These are phyloP conservation scores for Tulasnella calospora DNA, from an alignment of 768 basidiomycete genomes.

Conservation along the genomic window DNA sequence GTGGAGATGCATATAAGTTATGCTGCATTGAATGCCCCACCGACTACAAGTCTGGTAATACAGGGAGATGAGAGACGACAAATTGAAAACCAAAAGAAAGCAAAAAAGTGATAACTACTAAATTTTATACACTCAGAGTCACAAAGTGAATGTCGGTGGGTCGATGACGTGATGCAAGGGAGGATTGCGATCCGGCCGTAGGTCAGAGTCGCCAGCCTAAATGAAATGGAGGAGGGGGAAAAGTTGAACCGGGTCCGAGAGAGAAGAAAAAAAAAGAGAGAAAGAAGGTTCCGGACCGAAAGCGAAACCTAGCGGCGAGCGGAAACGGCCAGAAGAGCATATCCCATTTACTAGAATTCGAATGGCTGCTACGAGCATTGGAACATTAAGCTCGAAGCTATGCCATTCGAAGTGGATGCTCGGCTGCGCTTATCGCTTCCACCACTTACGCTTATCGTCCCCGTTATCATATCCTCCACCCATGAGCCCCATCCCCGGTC, in stretches of 20 bases:
- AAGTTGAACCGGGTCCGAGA: neutral
- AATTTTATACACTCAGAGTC: slow-evolving; percentile 2
- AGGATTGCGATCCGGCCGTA: neutral
- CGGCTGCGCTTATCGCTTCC: slow-evolving; percentile 19
- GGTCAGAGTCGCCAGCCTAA: neutral
- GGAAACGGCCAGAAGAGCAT: slow-evolving; percentile 4
- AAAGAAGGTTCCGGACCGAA: slow-evolving; percentile 14
- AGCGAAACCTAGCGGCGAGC: slow-evolving; percentile 5
- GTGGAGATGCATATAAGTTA: slow-evolving; percentile 3
- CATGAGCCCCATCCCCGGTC: slow-evolving; percentile 15
- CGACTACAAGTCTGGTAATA: slow-evolving; percentile 12
- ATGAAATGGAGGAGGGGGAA: neutral
- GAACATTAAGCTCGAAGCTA: neutral
- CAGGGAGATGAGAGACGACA: slow-evolving; percentile 6
- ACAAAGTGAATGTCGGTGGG: slow-evolving; percentile 2
- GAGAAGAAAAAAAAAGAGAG: neutral
- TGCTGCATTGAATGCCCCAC: neutral
- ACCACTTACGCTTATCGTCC: slow-evolving; percentile 17
- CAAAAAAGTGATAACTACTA: slow-evolving; percentile 2
- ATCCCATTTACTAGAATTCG: slow-evolving; percentile 7
- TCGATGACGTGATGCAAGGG: neutral
- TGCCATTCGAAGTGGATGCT: slow-evolving; percentile 1
- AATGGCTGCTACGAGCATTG: neutral
- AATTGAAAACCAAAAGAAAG: neutral
- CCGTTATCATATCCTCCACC: slow-evolving; percentile 15